Evolutionary conservation across 2,329 filamentous ascomycete species (phyloP).

Genomic region (Microsporum audouinii): DNA sequence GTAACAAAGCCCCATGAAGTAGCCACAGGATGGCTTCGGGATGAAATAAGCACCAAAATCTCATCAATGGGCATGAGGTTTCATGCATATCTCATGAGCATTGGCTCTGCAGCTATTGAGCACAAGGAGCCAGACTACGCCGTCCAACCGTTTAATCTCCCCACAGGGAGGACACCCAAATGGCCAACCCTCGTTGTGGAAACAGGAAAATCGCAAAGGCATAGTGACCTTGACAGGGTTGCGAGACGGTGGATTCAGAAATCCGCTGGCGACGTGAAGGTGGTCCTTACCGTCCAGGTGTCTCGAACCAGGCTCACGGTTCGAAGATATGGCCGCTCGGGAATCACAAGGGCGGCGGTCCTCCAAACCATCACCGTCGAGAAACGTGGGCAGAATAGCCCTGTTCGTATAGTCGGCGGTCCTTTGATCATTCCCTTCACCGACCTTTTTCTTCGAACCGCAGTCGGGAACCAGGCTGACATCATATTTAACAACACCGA

Average conservation of each 20-base stretch:
- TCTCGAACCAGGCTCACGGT: neutral
- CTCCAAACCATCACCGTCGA: neutral
- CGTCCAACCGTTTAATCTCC: neutral
- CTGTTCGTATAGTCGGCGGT: neutral
- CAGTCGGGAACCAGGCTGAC: neutral
- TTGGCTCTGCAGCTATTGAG: neutral
- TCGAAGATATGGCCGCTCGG: neutral
- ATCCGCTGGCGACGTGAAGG: slow-evolving; percentile 1
- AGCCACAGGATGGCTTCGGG: neutral
- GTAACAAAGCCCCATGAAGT: slow-evolving; percentile 1
- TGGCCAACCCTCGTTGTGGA: slow-evolving; percentile 8
- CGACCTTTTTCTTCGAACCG: slow-evolving; percentile 6
- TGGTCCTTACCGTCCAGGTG: slow-evolving; percentile 4
- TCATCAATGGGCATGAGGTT: neutral
- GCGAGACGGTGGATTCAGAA: neutral
- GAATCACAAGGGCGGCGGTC: neutral
- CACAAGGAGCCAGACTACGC: slow-evolving; percentile 7
- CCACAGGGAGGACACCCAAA: neutral
- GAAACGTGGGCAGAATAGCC: neutral
- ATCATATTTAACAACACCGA: neutral
- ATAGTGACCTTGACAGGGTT: neutral
- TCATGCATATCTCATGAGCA: neutral
- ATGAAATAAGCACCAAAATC: neutral
- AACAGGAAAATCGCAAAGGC: neutral
- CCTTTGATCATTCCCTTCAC: slow-evolving; percentile 8